These are phyloP conservation scores for Canavalia gladiata DNA, from an alignment of 306 rosid genomes.

Conservation along the genomic window DNA sequence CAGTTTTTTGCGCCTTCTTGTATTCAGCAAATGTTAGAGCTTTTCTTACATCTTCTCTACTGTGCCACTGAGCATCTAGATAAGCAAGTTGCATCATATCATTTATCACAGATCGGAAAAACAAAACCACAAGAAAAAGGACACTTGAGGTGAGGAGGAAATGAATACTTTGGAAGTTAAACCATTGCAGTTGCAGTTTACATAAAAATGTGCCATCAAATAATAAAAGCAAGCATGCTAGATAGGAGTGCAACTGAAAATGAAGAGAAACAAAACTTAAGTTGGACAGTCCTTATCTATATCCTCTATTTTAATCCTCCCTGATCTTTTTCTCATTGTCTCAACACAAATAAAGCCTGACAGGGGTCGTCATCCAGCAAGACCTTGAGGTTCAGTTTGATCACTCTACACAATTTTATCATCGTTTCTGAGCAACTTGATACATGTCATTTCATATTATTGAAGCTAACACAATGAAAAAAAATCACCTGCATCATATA, in stretches of 20 bases:
- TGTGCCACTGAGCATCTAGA: slow-evolving; percentile 78
- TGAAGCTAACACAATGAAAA: slow-evolving; percentile 8
- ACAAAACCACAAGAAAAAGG: neutral
- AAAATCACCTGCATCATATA: neutral
- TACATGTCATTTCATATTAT: slow-evolving; percentile 12
- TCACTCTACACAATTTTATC: slow-evolving; percentile 11
- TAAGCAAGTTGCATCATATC: slow-evolving; percentile 38
- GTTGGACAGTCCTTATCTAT: neutral
- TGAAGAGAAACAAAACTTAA: slow-evolving; percentile 12
- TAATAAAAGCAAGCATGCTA: neutral
- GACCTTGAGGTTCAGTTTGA: neutral
- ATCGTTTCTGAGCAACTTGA: slow-evolving; percentile 4
- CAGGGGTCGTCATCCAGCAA: neutral
- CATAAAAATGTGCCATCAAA: slow-evolving; percentile 15
- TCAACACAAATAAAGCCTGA: slow-evolving; percentile 23
- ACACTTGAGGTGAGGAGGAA: neutral
- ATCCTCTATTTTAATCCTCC: slow-evolving; percentile 22
- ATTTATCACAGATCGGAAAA: slow-evolving; percentile 32
- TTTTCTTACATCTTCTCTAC: slow-evolving; percentile 83
- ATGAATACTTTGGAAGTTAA: neutral
- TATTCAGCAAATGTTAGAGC: slow-evolving; percentile 79
- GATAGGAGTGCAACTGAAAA: neutral
- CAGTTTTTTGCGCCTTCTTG: slow-evolving; percentile 81
- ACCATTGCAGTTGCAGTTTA: slow-evolving; percentile 8
- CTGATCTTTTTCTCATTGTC: neutral